Evolutionary conservation across 768 basidiomycete genomes (phyloP).

Genomic region (Mycena chlorophos): DNA sequence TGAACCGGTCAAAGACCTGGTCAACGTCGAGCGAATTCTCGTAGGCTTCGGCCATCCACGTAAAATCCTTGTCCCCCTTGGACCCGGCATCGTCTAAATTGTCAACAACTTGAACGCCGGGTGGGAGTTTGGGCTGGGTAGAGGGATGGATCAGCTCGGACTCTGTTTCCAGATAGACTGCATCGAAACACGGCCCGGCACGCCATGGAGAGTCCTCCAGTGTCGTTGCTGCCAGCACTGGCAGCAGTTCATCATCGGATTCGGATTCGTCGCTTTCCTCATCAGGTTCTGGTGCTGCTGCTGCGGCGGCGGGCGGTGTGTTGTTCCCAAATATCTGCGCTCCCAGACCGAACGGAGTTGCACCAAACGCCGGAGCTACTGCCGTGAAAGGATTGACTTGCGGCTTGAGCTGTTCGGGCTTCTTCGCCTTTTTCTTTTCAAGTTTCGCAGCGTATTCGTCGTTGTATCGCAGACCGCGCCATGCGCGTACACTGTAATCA

Average conservation of each 20-base stretch:
- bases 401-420: slow-evolving; percentile 33
- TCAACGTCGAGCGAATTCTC: slow-evolving; percentile 82
- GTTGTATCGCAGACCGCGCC: slow-evolving; percentile 75
- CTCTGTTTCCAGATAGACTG: slow-evolving; percentile 73
- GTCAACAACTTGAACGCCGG: slow-evolving; percentile 46
- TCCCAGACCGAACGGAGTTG: slow-evolving; percentile 55
- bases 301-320: slow-evolving; percentile 20
- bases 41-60: slow-evolving; percentile 73
- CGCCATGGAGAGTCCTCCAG: slow-evolving; percentile 67
- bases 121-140: slow-evolving; percentile 47
- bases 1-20: slow-evolving; percentile 70
- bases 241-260: slow-evolving; percentile 52
- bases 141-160: slow-evolving; percentile 70
- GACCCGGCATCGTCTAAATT: slow-evolving; percentile 36
- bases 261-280: slow-evolving; percentile 36
- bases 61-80: slow-evolving; percentile 46
- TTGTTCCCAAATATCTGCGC: slow-evolving; percentile 62
- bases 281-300: slow-evolving; percentile 26
- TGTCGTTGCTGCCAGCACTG: slow-evolving; percentile 56
- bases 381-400: slow-evolving; percentile 70
- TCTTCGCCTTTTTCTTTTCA: slow-evolving; percentile 49
- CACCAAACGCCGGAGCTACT: not conserved
- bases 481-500: slow-evolving; percentile 70
- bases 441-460: slow-evolving; percentile 74
- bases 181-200: slow-evolving; percentile 61